phyloP scores from a whole-genome alignment of 805 yeast species.

The Kazachstania kunashirensis region DNA sequence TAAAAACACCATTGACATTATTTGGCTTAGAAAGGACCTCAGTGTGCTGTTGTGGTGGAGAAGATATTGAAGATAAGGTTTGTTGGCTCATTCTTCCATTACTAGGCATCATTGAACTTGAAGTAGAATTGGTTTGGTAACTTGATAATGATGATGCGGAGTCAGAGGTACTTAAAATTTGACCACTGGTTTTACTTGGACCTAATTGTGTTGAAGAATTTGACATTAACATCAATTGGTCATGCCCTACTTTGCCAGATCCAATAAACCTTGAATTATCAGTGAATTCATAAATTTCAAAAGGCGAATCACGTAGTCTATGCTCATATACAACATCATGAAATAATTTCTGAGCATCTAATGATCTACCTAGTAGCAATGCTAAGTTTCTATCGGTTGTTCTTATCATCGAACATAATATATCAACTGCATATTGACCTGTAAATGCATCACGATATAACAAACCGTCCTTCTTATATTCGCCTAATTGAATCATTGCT shows the following conservation, averaged over 20 bases:
- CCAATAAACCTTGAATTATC: conserved; percentile 30
- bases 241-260: conserved; percentile 18
- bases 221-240: conserved; percentile 20
- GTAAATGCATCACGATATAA: conserved; percentile 89
- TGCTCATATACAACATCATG: conserved; percentile 96
- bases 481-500: conserved; percentile 58
- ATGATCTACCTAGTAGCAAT: conserved; percentile 73
- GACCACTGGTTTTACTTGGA: neutral
- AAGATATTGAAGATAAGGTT: neutral
- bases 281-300: conserved; percentile 80
- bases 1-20: conserved; percentile 76
- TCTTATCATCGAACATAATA: conserved; percentile 73
- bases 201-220: conserved; percentile 8
- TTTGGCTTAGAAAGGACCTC: conserved; percentile 5
- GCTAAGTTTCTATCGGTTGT: conserved; percentile 91
- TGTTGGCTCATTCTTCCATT: conserved; percentile 2
- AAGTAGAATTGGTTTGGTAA: conserved; percentile 1
- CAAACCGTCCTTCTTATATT: conserved; percentile 80
- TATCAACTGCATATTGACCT: conserved; percentile 88
- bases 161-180: conserved; percentile 7
- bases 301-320: conserved; percentile 74
- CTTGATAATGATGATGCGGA: conserved; percentile 11
- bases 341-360: conserved; percentile 89
- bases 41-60: neutral
- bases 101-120: neutral